A percentile compares a stretch with the other conserved stretches of the same genome.
Evolutionary conservation across 2,329 filamentous ascomycete genomes (phyloP).

Genomic region (Calycina herbarum): DNA sequence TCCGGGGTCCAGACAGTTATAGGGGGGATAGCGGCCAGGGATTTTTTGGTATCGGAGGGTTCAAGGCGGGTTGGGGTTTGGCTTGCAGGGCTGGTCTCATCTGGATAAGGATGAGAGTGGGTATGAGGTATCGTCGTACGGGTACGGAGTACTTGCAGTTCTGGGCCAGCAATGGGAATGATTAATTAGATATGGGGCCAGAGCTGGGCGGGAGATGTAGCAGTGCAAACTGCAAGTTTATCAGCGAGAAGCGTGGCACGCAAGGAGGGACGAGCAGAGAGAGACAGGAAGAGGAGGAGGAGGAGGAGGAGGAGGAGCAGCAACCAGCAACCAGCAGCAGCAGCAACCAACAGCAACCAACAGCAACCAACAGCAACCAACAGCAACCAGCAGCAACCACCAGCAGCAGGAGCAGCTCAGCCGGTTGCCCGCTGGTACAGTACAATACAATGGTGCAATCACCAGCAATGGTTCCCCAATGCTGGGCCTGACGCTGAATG

Average conservation of each 20-base stretch:
- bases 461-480: not conserved
- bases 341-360: no score
- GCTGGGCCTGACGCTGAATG: not conserved
- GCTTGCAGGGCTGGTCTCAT: slow-evolving; percentile 4
- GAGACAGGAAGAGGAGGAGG: no score
- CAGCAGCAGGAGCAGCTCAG: no score
- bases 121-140: not conserved
- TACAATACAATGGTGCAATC: no score
- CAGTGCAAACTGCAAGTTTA: not conserved
- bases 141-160: slow-evolving; percentile 3
- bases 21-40: not conserved
- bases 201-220: not conserved
- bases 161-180: not conserved
- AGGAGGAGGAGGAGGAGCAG: no score
- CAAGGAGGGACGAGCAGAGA: no score
- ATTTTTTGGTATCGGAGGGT: not conserved
- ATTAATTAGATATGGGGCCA: not conserved
- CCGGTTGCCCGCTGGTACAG: not conserved
- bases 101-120: not conserved
- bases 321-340: no score
- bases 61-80: not conserved
- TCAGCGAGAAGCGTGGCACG: slow-evolving; percentile 1
- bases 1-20: slow-evolving; percentile 5
- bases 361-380: no score
- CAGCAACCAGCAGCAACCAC: no score